Evolutionary conservation across 1,139 yeast genomes (phyloP).

Genomic region (Diutina siamensis): DNA sequence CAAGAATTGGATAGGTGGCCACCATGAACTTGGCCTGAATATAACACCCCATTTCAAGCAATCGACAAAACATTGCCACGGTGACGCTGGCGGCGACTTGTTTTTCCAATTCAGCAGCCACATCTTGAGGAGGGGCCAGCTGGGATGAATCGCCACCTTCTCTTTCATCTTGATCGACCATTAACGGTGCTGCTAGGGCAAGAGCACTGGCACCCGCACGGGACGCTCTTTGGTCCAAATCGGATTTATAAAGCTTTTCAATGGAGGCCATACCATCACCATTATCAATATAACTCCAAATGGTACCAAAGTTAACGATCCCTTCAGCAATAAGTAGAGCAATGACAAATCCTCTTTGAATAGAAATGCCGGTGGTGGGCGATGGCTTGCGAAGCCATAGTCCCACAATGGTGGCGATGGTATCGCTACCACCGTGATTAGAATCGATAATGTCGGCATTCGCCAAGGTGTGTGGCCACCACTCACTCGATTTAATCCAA

Average conservation of each 20-base stretch:
- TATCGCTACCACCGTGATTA: neutral
- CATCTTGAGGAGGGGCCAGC: neutral
- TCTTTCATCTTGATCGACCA: conserved; percentile 48
- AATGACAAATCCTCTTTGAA: conserved; percentile 13
- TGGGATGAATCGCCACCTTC: neutral
- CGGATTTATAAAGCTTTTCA: conserved; percentile 34
- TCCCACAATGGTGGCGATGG: neutral
- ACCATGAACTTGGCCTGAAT: neutral
- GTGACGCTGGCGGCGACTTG: neutral
- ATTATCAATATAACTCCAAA: conserved; percentile 49
- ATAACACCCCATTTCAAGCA: neutral
- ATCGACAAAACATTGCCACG: neutral
- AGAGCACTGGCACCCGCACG: conserved; percentile 68
- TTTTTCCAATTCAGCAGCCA: neutral
- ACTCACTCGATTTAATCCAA: conserved; percentile 40
- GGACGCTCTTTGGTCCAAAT: conserved; percentile 49
- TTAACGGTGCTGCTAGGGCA: conserved; percentile 79
- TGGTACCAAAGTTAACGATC: conserved; percentile 49
- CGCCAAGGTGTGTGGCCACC: conserved; percentile 47
- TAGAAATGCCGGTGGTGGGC: conserved; percentile 22
- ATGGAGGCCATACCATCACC: conserved; percentile 25
- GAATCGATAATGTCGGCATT: conserved; percentile 12
- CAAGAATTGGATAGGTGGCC: neutral
- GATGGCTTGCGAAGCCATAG: conserved; percentile 21
- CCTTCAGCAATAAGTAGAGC: conserved; percentile 59